Evolutionary conservation across 345 rosid species (phyloP).

Genomic region (Salix exigua): DNA sequence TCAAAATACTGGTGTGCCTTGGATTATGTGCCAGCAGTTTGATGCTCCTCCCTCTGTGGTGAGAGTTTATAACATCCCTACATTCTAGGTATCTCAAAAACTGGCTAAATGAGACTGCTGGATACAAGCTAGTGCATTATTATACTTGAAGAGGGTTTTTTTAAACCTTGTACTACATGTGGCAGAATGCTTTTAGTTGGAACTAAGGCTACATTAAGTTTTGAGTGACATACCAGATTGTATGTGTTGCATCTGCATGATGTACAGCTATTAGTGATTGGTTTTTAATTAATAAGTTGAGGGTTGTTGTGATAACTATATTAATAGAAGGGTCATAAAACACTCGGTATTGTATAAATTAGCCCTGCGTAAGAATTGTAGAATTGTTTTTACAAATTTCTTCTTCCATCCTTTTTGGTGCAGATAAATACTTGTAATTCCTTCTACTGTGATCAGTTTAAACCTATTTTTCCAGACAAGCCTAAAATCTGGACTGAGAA

Average conservation of each 20-base stretch:
- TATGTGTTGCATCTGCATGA: not conserved
- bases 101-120: not conserved
- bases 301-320: not conserved
- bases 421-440: slow-evolving; percentile 81
- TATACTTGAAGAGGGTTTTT: not conserved
- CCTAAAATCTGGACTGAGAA: slow-evolving; percentile 99
- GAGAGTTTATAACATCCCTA: slow-evolving; percentile 15
- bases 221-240: not conserved
- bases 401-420: slow-evolving; percentile 16
- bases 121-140: not conserved
- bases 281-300: not conserved
- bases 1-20: slow-evolving; percentile 81
- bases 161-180: not conserved
- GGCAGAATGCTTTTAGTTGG: not conserved
- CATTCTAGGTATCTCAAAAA: not conserved
- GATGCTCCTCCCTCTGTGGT: slow-evolving; percentile 83
- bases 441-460: slow-evolving; percentile 81
- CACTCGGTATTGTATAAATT: not conserved
- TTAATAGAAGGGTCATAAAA: not conserved
- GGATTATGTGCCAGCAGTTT: slow-evolving; percentile 89
- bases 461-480: slow-evolving; percentile 67
- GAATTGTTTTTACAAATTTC: not conserved
- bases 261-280: not conserved
- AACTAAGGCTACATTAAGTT: not conserved
- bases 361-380: not conserved